Conservation (phyloP, 495 filamentous ascomycete species). For the Patellaria atrata region DNA sequence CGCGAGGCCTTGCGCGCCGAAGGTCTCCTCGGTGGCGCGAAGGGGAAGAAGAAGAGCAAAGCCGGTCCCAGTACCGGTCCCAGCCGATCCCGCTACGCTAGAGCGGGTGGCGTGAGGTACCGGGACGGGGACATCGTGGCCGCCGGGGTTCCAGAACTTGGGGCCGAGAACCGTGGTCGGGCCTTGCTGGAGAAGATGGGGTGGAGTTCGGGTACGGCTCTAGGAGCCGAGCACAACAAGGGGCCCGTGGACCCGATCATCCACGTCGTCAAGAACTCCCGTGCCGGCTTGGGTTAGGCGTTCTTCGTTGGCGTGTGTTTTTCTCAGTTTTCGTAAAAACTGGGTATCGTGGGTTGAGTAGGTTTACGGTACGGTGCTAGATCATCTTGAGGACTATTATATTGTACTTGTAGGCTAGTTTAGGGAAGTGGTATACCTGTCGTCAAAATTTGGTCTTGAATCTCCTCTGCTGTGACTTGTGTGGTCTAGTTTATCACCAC, state of each 20-base stretch:
- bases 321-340: too few species aligned
- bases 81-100: constrained; percentile 3
- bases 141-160: constrained; percentile 68
- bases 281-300: constrained; percentile 46
- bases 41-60: constrained; percentile 41
- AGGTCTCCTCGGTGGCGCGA: constrained; percentile 58
- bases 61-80: constrained; percentile 35
- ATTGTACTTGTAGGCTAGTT: too few species aligned
- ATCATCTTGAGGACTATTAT: too few species aligned
- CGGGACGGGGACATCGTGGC: constrained; percentile 87
- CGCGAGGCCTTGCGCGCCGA: constrained; percentile 63
- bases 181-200: constrained; percentile 97
- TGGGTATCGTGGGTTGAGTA: too few species aligned
- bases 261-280: constrained; percentile 77
- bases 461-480: too few species aligned
- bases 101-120: constrained; percentile 28
- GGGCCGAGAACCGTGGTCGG: constrained; percentile 66
- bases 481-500: too few species aligned
- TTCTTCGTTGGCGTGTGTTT: too few species aligned
- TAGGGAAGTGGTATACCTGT: too few species aligned
- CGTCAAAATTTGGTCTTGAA: too few species aligned
- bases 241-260: constrained; percentile 75
- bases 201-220: constrained; percentile 73
- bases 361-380: too few species aligned
- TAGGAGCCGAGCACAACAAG: constrained; percentile 74